A percentile compares a stretch with the other conserved stretches of the same genome.
Evolutionary conservation across 108 stramenopile genomes (phyloP).

Genomic region (Pseudonitzschia pungens): DNA sequence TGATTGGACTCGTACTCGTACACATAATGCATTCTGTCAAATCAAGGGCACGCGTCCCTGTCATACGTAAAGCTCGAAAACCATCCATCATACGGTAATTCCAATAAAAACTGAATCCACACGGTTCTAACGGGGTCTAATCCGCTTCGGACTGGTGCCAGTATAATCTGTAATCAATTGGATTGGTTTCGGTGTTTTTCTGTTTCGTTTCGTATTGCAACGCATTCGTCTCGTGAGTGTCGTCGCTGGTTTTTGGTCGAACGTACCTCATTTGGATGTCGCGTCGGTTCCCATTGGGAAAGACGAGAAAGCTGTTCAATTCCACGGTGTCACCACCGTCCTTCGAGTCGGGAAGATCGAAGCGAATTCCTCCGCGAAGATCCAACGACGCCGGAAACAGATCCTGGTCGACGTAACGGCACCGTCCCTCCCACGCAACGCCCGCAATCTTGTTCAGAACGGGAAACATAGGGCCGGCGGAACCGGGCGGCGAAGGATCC

Average conservation of each 20-base stretch:
- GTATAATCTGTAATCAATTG: conserved; percentile 18
- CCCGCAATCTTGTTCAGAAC: conserved; percentile 33
- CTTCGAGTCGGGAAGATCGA: conserved; percentile 15
- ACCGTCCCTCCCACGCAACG: conserved; percentile 23
- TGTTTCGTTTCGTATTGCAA: background rate
- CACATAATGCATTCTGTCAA: background rate
- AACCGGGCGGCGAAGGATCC: background rate
- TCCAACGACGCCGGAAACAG: conserved; percentile 19
- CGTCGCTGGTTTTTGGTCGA: background rate
- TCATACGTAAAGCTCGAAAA: conserved; percentile 33
- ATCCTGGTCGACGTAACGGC: conserved; percentile 29
- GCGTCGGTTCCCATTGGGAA: conserved; percentile 4
- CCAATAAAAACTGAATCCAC: conserved; percentile 22
- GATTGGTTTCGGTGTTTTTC: conserved; percentile 12
- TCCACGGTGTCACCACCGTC: conserved; percentile 16
- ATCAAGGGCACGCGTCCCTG: background rate
- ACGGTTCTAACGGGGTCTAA: conserved; percentile 10
- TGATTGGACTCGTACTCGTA: too few species aligned
- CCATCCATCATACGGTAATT: conserved; percentile 23
- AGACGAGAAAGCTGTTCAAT: background rate
- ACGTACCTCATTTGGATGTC: conserved; percentile 17
- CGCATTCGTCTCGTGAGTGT: background rate
- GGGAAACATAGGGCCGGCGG: too few species aligned
- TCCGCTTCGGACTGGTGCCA: conserved; percentile 20
- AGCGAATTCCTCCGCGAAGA: conserved; percentile 26